Evolutionary conservation across 1,284 basidiomycete species (phyloP).

Genomic region (Papiliotrema nemorosa): DNA sequence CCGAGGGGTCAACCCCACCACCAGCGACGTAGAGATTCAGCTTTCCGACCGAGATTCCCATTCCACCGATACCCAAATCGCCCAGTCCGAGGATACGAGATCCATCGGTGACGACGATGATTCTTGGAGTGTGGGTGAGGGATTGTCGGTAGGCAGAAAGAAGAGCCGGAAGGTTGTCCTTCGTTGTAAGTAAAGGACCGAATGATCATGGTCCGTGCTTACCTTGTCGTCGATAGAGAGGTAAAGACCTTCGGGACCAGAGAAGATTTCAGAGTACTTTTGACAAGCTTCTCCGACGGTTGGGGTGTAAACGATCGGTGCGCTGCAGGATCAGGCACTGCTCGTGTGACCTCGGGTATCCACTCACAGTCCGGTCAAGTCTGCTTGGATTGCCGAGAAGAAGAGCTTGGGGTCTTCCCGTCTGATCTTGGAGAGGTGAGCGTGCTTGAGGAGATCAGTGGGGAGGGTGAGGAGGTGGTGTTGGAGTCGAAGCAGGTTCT

Average conservation of each 20-base stretch:
- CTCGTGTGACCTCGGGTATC: too few relatives aligned
- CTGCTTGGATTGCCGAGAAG: conserved; percentile 39
- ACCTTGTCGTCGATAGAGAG: conserved; percentile 82
- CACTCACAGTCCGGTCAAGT: conserved; percentile 42
- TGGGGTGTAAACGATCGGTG: conserved; percentile 87
- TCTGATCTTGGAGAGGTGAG: conserved; percentile 38
- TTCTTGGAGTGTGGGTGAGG: conserved; percentile 66
- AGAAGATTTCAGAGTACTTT: conserved; percentile 76
- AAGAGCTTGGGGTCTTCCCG: conserved; percentile 41
- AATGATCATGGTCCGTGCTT: conserved; percentile 4
- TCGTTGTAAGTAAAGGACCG: background rate
- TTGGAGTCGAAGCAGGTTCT: conserved; percentile 42
- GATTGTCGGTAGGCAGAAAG: conserved; percentile 50
- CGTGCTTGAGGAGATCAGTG: conserved; percentile 41
- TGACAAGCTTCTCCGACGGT: conserved; percentile 87
- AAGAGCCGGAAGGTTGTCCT: conserved; percentile 42
- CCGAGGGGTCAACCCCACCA: conserved; percentile 72
- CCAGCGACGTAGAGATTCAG: conserved; percentile 87
- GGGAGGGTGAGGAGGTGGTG: conserved; percentile 36
- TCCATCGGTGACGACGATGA: conserved; percentile 86
- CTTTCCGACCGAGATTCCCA: conserved; percentile 92
- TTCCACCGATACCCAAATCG: conserved; percentile 65
- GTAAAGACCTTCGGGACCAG: conserved; percentile 68
- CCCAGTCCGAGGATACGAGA: conserved; percentile 90
- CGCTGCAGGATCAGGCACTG: too few relatives aligned